phyloP scores from a whole-genome alignment of 1,139 yeast species.

The Nadsonia commutata region DNA sequence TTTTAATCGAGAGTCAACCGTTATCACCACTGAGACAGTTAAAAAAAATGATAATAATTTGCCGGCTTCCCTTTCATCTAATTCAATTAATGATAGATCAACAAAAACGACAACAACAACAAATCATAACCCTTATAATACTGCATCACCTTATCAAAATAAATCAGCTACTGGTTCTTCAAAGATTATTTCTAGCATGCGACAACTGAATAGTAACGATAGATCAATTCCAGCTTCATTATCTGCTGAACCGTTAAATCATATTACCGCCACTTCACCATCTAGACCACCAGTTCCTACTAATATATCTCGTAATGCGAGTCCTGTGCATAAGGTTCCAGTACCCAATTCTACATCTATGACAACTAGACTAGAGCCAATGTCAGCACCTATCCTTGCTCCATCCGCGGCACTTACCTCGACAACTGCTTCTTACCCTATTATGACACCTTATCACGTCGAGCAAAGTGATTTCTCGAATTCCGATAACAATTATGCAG shows the following conservation, averaged over 20 bases:
- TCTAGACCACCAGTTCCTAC: too few species aligned
- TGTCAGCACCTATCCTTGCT: conserved; percentile 1
- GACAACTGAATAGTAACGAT: not conserved
- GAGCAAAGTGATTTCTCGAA: conserved; percentile 4
- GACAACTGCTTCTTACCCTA: not conserved
- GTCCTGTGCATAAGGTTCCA: not conserved
- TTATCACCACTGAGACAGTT: not conserved
- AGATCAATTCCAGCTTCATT: too few species aligned
- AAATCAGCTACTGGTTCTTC: not conserved
- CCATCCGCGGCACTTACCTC: not conserved
- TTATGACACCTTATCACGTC: not conserved
- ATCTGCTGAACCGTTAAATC: too few species aligned
- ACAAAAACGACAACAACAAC: conserved; percentile 1
- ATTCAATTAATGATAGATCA: not conserved
- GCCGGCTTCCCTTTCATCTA: conserved; percentile 1
- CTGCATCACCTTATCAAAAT: not conserved
- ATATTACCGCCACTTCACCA: too few species aligned
- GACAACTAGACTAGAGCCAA: not conserved
- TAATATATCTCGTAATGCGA: not conserved
- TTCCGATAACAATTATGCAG: conserved; percentile 8
- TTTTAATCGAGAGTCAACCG: conserved; percentile 15
- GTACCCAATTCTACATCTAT: not conserved
- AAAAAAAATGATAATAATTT: not conserved
- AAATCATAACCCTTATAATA: conserved; percentile 1
- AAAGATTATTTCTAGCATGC: not conserved